Base-by-base conservation (phyloP, 1,139 yeast species). In the Yamadazyma pseudoaaseri region DNA sequence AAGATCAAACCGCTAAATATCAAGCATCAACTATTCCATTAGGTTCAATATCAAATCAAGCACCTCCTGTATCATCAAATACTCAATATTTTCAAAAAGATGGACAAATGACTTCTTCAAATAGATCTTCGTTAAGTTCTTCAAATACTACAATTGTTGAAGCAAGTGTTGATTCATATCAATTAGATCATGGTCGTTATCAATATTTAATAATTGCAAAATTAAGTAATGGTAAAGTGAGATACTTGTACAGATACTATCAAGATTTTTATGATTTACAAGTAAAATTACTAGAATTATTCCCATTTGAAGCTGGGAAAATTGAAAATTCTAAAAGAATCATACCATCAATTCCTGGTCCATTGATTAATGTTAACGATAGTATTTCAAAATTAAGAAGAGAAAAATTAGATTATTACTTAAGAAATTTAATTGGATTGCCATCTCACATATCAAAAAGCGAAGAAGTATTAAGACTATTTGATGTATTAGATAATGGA, bases 251-350 rank as follows among this genome's bases (percentile, higher is more conserved):
- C 59, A 75, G 98, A 44, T 90, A 77, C 60, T 94, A 94, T 59
- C 97, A 92, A 57, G 98, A 94, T 62, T 94, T 94, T 56, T 92
- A 90, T 58, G 96, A 92, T 59, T 76, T 90, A 53, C 98, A 94
- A 57, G 92, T 90, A 33, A 79, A 75, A 43, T 66, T 94, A 33
- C 68, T 92, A 37, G 95, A 86, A 50, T 72, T 82, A 29, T 92
- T 86, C 65, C 97, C 97, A 3, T 80, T 72, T 44, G 98, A 92
- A 58, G 96, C 97, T 4, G 97, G 97, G 5, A 81, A 89, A 47
- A 79, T 82, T 30, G 87, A 84, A 57, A 78, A 79, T 45, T 70
- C 75, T 25, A 65, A 69, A 37, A 76, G 98, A 44, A 83, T 84
- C 25, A 73, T 92, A 41, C 98, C 99, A 4, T 87, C 85, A 44